Base-by-base conservation (phyloP, 306 rosid species). In the Cucumis melo region DNA sequence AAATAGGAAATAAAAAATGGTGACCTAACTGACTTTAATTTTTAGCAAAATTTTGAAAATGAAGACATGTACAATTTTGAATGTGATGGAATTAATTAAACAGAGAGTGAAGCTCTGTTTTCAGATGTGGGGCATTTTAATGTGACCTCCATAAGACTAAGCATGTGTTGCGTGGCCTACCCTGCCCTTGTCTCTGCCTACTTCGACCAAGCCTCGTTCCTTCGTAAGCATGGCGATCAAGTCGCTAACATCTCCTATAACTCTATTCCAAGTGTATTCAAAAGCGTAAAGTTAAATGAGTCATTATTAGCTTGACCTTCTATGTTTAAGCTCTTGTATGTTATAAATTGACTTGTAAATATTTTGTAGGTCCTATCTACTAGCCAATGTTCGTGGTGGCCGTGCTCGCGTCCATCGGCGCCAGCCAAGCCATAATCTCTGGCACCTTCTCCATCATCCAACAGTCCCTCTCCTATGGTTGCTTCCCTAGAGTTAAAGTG, bases 81-180 rank as follows among this genome's bases (percentile, higher is more conserved):
- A 38, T 14, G 71, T 59, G 8, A 17, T 59, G 58, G n/a, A 42
- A 9, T 38, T 38, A 42, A 61, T 76, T 27, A 27, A 27, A 27
- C 72, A 90, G 93, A 97, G 78, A 84, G 90, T 36, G 97, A 93
- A 80, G 97, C 98, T 62, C 21, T 93, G 8, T 93, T 91, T 87
- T 93, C 97, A 0, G 97, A 93, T 79, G 91, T 93, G 72, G 98
- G 98, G 5, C 97, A 87, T 82, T 93, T 93, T 85, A 84, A 90
- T 0, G 90, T 93, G 3, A 73, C 68, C 12, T 93, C 98, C 15
- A 78, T 93, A 57, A 95, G 89, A 29, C 82, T 93, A 57, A 93
- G 96, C 72, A 93, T 91, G 93, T 93, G 97, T 10, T 61, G 66
- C 36, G 78, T 93, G 9, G 87, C 91, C 0, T 93, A 93, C 84